Evolutionary conservation across 2,329 filamentous ascomycete species (phyloP).

Genomic region (Epichloe gansuensis): DNA sequence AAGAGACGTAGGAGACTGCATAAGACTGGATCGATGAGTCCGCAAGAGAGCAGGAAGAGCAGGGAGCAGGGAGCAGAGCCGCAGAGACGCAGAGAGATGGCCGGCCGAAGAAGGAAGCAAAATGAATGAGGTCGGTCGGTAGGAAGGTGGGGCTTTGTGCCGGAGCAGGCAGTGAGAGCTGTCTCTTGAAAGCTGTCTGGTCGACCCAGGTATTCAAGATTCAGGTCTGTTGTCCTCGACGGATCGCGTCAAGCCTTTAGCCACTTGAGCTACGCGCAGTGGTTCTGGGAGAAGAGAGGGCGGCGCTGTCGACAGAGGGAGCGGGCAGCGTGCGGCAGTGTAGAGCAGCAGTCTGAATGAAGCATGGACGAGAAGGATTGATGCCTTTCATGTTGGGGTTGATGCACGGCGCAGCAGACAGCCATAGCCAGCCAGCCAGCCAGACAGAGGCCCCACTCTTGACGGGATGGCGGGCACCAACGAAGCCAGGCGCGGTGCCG

Average conservation of each 20-base stretch:
- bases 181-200: neutral
- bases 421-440: neutral
- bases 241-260: neutral
- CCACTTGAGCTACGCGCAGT: neutral
- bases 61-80: neutral
- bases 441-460: slow-evolving; percentile 7
- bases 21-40: neutral
- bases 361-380: slow-evolving; percentile 1
- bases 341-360: neutral
- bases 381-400: slow-evolving; percentile 3
- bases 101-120: neutral
- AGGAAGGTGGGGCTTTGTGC: slow-evolving; percentile 3
- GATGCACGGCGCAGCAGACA: slow-evolving; percentile 1
- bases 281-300: neutral
- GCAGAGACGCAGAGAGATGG: neutral
- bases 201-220: neutral
- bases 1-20: neutral
- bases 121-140: slow-evolving; percentile 2
- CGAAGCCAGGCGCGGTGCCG: slow-evolving; percentile 6
- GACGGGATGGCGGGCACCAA: slow-evolving; percentile 11
- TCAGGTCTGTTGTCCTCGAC: neutral
- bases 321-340: neutral
- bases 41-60: neutral
- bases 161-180: neutral
- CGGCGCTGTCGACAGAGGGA: neutral